Conservation (phyloP, 1,284 basidiomycete species). For the Ustilago sp. region DNA sequence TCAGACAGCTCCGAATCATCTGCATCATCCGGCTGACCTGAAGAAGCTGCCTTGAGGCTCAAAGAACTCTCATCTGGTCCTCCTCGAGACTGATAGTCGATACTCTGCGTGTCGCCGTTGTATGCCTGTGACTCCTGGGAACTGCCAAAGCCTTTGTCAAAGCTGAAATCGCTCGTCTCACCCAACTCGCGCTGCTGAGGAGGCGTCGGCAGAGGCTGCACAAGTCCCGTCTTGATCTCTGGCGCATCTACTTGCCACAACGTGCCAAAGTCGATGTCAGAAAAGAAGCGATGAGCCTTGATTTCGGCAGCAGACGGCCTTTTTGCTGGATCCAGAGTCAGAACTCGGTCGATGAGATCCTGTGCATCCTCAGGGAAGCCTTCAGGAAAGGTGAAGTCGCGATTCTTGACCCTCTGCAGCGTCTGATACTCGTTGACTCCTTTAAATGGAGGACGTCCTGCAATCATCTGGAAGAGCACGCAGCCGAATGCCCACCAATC, state of each 20-base stretch:
- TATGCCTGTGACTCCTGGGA: constrained; percentile 44
- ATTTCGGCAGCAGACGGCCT: constrained; percentile 46
- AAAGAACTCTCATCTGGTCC: constrained; percentile 20
- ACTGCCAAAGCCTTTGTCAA: constrained; percentile 43
- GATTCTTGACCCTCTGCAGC: constrained; percentile 74
- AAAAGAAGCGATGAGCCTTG: constrained; percentile 56
- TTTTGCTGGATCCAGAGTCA: constrained; percentile 67
- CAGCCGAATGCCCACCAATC: constrained; percentile 75
- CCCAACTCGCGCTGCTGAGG: constrained; percentile 8
- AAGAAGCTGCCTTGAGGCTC: constrained; percentile 14
- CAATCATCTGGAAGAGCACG: constrained; percentile 73
- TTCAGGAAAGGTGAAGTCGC: constrained; percentile 72
- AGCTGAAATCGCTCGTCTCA: constrained; percentile 45
- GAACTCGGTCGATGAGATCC: constrained; percentile 71
- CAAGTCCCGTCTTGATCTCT: constrained; percentile 47
- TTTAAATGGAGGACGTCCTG: constrained; percentile 74
- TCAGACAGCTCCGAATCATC: constrained; percentile 44
- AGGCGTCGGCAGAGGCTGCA: constrained; percentile 25
- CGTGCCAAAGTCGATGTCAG: constrained; percentile 38
- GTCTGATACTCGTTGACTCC: constrained; percentile 75
- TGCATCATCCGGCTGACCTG: constrained; percentile 18
- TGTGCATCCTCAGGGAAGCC: constrained; percentile 72
- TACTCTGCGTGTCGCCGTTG: constrained; percentile 43
- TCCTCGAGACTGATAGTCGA: constrained; percentile 20
- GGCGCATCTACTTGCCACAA: constrained; percentile 52